Evolutionary conservation across 2,329 filamentous ascomycete genomes (phyloP), one percentile per base, ranked within the genome.

Genomic region (Eurotiales sp.): DNA sequence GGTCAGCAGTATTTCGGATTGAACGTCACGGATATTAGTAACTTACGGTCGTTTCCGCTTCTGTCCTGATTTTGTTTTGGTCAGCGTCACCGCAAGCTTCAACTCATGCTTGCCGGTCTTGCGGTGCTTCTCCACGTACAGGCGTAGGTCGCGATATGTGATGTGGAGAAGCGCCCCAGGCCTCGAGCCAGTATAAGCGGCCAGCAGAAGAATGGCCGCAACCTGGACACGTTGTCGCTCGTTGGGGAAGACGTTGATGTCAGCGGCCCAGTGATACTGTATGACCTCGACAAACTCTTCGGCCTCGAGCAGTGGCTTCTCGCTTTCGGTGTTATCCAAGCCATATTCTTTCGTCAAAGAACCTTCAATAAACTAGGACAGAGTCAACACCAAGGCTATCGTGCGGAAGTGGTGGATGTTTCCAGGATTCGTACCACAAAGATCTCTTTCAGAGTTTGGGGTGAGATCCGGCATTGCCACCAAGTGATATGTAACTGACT

Each of bases 21-120:
- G n/a, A n/a, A n/a, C n/a, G 6, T 22, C 30, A 36, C 29, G 43
- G 41, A 27, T 21, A 44, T 27, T 19, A n/a, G 29, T 19, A 29
- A 42, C 50, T 55, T 48, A 53, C 37, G 36, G 42, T 39, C 43
- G 44, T 52, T 52, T 52, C 42, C 52, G 19, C 45, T 52, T 52
- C 49, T 52, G 11, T 42, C 36, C 36, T 14, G 36, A 55, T 30
- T 52, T 52, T 7, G 44, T 55, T 45, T 55, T 52, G 7, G 48
- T 55, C 21, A 54, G 25, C 27, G 29, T 54, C 11, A 54, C 52
- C 17, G 17, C 12, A 25, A 54, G 42, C 37, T 46, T 42, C 0
- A 54, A 22, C 15, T 45, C 30, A 40, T 54, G 37, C 42, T 40
- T 41, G 39, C 39, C n/a, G 14, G 50, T 55, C 36, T 55, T 45